Base-by-base conservation (phyloP, 305 asterid species). In the Fraxinus nigra region DNA sequence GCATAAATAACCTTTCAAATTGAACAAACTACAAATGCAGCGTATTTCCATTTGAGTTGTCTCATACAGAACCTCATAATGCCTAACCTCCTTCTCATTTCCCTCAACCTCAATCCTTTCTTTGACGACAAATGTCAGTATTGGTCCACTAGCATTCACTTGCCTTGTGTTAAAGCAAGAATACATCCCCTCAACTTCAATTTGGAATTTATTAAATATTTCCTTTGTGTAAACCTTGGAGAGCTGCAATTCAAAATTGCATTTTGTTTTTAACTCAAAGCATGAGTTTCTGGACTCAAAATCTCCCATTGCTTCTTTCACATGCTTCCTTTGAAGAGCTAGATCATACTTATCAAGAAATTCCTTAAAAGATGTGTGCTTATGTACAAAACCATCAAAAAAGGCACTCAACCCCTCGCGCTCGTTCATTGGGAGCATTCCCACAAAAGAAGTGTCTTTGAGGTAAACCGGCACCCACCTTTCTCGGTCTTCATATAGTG, bases 401-500 rank as follows among this genome's bases (percentile, higher is more conserved):
- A 86, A 86, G 43, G 89, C 72, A 72, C 80, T 81, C 18, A 76
- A 73, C 16, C 80, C 81, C 80, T 86, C 91, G 8, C 32, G 84
- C 80, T 85, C 89, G 74, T 82, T 88, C 78, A 76, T 59, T 70
- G 92, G 89, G 80, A 89, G 77, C 85, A 90, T 84, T 69, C 93
- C 92, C 37, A 82, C 81, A 35, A 85, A 89, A 77, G 79, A 87
- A 35, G 84, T 75, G 75, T 89, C 92, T 80, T 87, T 91, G 69
- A 90, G 80, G 88, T 89, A 89, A 56, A 91, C 92, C 26, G 93
- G 93, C 9, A 82, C 91, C 95, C 93, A 91, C 37, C 80, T 77
- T 65, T 80, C 83, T 5, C 93, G 89, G 79, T 89, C 92, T 86
- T 87, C 88, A 76, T 84, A 88, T 79, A 89, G 78, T 67, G 86